Base-by-base conservation (phyloP, 1,284 basidiomycete species). In the Apiotrichum gamsii region DNA sequence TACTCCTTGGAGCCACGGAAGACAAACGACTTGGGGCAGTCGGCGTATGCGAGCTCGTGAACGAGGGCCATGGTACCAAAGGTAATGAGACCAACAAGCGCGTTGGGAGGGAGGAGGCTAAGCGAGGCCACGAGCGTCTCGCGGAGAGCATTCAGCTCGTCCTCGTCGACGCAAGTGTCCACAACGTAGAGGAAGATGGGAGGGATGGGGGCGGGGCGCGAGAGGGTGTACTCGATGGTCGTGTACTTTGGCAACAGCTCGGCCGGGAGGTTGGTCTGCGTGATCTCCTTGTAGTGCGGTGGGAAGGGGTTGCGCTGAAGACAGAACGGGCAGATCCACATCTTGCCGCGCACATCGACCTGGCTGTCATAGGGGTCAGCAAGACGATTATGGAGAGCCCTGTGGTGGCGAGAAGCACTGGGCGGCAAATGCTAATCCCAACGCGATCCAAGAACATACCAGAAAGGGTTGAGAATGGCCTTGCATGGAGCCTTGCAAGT, bases 1-100 rank as follows among this genome's bases (percentile, higher is more conserved):
- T 98, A 98, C 66, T 99, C 95, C 74, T 98, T 99, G n/a, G 87
- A 88, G 43, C 95, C 95, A 30, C 94, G 85, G 83, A 99, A 99
- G 53, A 98, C 94, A 72, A 94, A 98, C 5, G 91, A 93, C 74
- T 98, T 98, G 74, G 84, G 90, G 76, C 93, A 98, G 67, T 93
- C 87, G 2, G 84, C 82, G 67, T 96, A 98, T 25, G 93, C 91
- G 41, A 98, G 85, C 75, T 99, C 95, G 72, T 99, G 94, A 1
- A 99, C 91, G 85, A 96, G 93, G 8, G 94, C 82, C 91, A 97
- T 97, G 31, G 94, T 97, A 30, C 94, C 94, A 66, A 78, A 97
- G 2, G 94, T 97, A 72, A 98, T 88, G 46, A 98, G 77, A 41
- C 94, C 94, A 50, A 98, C 91, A 28, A 97, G 81, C 9, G 94